These are phyloP conservation scores for Drechslerella coelobrocha DNA, from an alignment of 2,329 filamentous ascomycete genomes.

Conservation along the genomic window DNA sequence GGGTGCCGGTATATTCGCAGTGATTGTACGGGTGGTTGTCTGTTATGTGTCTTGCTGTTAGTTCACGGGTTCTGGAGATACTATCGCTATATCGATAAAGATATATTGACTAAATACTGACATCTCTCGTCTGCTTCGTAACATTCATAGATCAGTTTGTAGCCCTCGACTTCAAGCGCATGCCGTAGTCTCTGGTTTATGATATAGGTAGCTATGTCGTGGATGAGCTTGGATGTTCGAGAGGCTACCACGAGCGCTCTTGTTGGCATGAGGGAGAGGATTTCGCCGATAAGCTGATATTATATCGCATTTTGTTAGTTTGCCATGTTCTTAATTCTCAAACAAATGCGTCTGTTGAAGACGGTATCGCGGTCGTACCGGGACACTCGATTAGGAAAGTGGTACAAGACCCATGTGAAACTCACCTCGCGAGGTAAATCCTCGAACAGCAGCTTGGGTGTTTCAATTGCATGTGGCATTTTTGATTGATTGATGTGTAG, in stretches of 20 bases:
- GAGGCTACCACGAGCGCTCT: conserved; percentile 23
- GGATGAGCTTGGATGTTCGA: conserved; percentile 37
- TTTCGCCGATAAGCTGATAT: conserved; percentile 43
- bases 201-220: conserved; percentile 44
- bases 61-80: background rate
- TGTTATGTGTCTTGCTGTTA: background rate
- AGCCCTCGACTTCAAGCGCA: conserved; percentile 26
- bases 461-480: conserved; percentile 45
- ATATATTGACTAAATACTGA: background rate
- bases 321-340: too few relatives aligned
- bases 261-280: conserved; percentile 42
- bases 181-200: conserved; percentile 29
- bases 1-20: conserved; percentile 35
- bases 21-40: conserved; percentile 43
- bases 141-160: conserved; percentile 32
- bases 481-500: background rate
- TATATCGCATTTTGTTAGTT: too few relatives aligned
- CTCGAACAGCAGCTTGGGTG: conserved; percentile 23
- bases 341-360: too few relatives aligned
- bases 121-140: conserved; percentile 28
- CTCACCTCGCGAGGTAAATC: conserved; percentile 39
- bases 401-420: conserved; percentile 37
- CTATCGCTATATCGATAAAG: background rate
- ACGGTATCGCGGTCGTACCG: too few relatives aligned
- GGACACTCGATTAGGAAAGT: conserved; percentile 33